Evolutionary conservation across 2,329 filamentous ascomycete species (phyloP).

Genomic region (Phialophora verrucosa): DNA sequence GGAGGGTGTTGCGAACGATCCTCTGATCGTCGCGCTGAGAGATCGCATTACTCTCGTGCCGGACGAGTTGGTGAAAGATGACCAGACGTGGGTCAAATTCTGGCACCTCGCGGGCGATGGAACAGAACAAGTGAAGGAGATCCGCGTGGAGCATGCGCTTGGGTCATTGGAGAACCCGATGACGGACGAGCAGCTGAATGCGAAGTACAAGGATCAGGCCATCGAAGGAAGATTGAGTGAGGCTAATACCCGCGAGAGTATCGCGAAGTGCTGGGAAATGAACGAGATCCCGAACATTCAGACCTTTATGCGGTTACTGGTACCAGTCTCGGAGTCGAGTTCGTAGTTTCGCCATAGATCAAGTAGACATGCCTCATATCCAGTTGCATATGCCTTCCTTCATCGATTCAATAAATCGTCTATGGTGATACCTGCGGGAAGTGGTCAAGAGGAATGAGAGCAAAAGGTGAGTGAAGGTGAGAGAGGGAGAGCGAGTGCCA

Average conservation of each 20-base stretch:
- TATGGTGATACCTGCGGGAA: not conserved
- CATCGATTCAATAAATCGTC: not conserved
- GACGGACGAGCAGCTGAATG: slow-evolving; percentile 4
- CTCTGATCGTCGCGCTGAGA: not conserved
- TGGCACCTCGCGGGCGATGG: not conserved
- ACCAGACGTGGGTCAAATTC: slow-evolving; percentile 5
- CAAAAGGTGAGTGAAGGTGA: not conserved
- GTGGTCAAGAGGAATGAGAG: not conserved
- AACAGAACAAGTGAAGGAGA: not conserved
- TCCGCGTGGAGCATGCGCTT: not conserved
- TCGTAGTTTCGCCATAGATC: not conserved
- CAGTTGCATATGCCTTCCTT: not conserved
- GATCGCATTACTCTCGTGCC: not conserved
- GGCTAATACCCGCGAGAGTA: not conserved
- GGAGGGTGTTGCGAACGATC: not conserved
- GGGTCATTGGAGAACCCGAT: not conserved
- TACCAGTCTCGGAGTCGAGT: not conserved
- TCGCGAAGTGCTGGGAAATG: slow-evolving; percentile 1
- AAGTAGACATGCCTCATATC: not conserved
- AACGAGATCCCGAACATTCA: not conserved
- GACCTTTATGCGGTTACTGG: not conserved
- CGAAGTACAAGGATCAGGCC: not conserved
- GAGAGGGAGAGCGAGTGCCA: not conserved
- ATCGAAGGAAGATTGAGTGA: not conserved
- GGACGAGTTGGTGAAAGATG: not conserved